Evolutionary conservation across 2,329 filamentous ascomycete species (phyloP).

Genomic region (Epichloe bromicola): DNA sequence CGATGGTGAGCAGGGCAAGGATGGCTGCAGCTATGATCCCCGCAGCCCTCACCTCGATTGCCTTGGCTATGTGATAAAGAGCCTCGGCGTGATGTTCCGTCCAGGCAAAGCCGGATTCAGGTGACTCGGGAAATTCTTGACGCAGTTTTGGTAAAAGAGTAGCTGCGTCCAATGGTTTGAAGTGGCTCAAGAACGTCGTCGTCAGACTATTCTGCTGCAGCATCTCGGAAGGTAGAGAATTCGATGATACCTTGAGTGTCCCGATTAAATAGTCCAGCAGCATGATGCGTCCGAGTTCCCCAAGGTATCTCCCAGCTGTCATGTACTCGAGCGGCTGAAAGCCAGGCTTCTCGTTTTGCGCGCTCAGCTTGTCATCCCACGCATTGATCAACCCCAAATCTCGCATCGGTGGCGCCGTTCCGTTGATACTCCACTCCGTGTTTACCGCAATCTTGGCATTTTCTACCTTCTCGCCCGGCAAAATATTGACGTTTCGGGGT

Average conservation of each 20-base stretch:
- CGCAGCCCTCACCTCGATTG: slow-evolving; percentile 59
- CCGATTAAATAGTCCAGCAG: slow-evolving; percentile 50
- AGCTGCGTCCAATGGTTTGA: slow-evolving; percentile 39
- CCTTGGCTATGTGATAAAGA: slow-evolving; percentile 54
- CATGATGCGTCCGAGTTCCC: slow-evolving; percentile 61
- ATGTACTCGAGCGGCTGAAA: slow-evolving; percentile 80
- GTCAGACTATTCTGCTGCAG: slow-evolving; percentile 48
- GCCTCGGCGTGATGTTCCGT: slow-evolving; percentile 43
- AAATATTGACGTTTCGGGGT: slow-evolving; percentile 33
- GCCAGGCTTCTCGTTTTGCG: slow-evolving; percentile 53
- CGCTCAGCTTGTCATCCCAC: slow-evolving; percentile 59
- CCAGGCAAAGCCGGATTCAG: slow-evolving; percentile 45
- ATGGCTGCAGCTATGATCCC: slow-evolving; percentile 62
- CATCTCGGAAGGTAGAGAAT: slow-evolving; percentile 41
- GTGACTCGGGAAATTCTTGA: slow-evolving; percentile 37
- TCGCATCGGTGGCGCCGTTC: slow-evolving; percentile 53
- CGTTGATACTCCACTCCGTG: slow-evolving; percentile 74
- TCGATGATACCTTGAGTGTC: slow-evolving; percentile 23
- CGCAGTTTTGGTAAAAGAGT: slow-evolving; percentile 34
- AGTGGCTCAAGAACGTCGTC: slow-evolving; percentile 61
- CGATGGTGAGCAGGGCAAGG: slow-evolving; percentile 54
- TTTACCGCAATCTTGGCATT: slow-evolving; percentile 63
- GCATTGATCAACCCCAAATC: slow-evolving; percentile 50
- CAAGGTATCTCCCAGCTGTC: slow-evolving; percentile 66
- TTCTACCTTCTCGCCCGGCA: slow-evolving; percentile 30